Evolutionary conservation across 225 moss, liverwort and hornwort genomes (phyloP), one percentile per base, ranked within the genome.

Genomic region (Pseudisothecium myosuroides): DNA sequence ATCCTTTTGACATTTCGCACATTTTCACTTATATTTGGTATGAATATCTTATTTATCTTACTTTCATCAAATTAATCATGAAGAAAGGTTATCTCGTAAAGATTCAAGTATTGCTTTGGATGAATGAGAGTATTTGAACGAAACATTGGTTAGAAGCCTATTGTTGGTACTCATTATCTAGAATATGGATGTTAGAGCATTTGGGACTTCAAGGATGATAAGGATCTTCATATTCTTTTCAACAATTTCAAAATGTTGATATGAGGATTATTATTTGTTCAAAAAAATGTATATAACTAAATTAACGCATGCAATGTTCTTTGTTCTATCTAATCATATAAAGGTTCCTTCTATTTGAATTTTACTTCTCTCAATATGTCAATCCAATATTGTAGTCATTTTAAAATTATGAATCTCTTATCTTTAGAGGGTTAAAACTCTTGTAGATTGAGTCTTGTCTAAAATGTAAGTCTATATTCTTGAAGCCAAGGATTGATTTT

Each of bases 391-490:
- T n/a, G n/a, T n/a, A 10, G 18, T 68, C 12, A 22, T 7, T 68
- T 67, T 19, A 2, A 65, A 34, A 10, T 65, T 6, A 37, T 20
- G 11, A 67, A n/a, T 37, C 12, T 37, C 12, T 22, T 68, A 7
- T n/a, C 7, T 0, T 7, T 22, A 36, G 7, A 22, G 0, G 22
- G 7, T 4, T 22, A n/a, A 12, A n/a, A 37, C 4, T 3, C n/a
- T 0, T 67, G 2, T 3, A 37, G 6, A 21, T 67, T n/a, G 22
- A n/a, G 3, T 21, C 12, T 68, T 68, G 12, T 0, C 6, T 67
- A 6, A 37, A 67, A 67, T 67, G 6, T 37, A 37, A 37, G 6
- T 2, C 1, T 67, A 4, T 20, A 17, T 67, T 20, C 3, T 37
- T 67, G 2, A 37, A 6, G 11, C 1, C 20, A 1, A 12, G 6